These are phyloP conservation scores for Erythrobasidium yunnanense DNA, from an alignment of 768 basidiomycete species.

Conservation along the genomic window DNA sequence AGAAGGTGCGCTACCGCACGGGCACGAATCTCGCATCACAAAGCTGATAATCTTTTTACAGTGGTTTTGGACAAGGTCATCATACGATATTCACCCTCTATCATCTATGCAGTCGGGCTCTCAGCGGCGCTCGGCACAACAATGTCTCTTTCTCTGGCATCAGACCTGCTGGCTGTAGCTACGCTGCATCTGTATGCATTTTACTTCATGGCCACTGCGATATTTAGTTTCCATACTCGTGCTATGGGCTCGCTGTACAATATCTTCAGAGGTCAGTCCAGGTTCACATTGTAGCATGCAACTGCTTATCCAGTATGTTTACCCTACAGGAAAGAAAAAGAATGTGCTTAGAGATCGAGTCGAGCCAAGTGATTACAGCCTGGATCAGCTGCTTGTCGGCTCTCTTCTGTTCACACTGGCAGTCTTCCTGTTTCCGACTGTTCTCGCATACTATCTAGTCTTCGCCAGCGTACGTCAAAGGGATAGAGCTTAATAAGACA, in stretches of 20 bases:
- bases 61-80: constrained; percentile 31
- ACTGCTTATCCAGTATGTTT: background rate
- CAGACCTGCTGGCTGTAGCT: constrained; percentile 57
- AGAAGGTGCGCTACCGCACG: too few species aligned
- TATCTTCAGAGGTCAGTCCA: constrained; percentile 64
- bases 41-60: constrained; percentile 23
- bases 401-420: constrained; percentile 76
- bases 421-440: constrained; percentile 71
- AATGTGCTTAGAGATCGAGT: constrained; percentile 78
- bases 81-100: constrained; percentile 41
- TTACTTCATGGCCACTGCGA: constrained; percentile 53
- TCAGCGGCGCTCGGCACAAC: constrained; percentile 46
- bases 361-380: constrained; percentile 79
- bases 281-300: background rate
- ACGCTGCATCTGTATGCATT: constrained; percentile 64
- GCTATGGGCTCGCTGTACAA: constrained; percentile 66
- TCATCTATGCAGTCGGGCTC: constrained; percentile 39
- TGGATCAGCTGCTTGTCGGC: constrained; percentile 89
- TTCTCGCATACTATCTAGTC: constrained; percentile 70
- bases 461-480: constrained; percentile 53
- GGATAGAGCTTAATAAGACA: background rate
- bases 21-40: too few species aligned
- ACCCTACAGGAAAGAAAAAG: constrained; percentile 62
- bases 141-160: constrained; percentile 54
- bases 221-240: constrained; percentile 55